Evolutionary conservation across 2,329 filamentous ascomycete genomes (phyloP).

Genomic region (Botrytis hyacinthi): DNA sequence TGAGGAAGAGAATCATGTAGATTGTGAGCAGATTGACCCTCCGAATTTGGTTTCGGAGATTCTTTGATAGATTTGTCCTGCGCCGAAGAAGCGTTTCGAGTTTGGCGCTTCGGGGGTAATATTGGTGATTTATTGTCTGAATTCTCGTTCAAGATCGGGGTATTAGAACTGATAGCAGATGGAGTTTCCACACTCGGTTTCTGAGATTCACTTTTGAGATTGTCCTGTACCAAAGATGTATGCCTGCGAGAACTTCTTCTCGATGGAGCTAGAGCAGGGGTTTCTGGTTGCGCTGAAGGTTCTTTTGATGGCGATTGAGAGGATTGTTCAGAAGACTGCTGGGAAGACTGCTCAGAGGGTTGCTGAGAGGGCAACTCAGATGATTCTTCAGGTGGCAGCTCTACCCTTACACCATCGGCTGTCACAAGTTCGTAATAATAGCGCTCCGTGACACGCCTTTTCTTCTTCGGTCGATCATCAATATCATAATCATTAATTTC

Average conservation of each 20-base stretch:
- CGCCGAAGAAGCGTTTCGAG: not conserved
- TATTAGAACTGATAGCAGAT: not conserved
- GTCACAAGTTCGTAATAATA: constrained; percentile 38
- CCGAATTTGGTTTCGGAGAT: not conserved
- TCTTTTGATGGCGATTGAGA: constrained; percentile 9
- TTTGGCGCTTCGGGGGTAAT: not conserved
- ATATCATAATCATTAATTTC: constrained; percentile 38
- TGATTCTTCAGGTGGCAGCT: constrained; percentile 19
- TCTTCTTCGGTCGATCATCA: constrained; percentile 39
- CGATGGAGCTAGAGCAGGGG: not conserved
- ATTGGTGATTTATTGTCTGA: not conserved
- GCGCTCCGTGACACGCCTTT: constrained; percentile 32
- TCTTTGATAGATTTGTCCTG: not conserved
- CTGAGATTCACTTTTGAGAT: not conserved
- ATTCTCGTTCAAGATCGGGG: not conserved
- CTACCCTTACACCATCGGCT: constrained; percentile 33
- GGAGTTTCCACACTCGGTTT: too few relatives aligned
- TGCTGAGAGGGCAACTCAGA: not conserved
- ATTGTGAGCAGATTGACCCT: not conserved
- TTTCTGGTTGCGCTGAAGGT: not conserved
- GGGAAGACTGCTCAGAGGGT: not conserved
- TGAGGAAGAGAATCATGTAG: not conserved
- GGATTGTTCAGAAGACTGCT: not conserved
- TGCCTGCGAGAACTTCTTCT: constrained; percentile 20
- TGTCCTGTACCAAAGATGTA: not conserved